These are phyloP conservation scores for Coelastrella sp. DNA, from an alignment of 139 green algal species.

Conservation along the genomic window DNA sequence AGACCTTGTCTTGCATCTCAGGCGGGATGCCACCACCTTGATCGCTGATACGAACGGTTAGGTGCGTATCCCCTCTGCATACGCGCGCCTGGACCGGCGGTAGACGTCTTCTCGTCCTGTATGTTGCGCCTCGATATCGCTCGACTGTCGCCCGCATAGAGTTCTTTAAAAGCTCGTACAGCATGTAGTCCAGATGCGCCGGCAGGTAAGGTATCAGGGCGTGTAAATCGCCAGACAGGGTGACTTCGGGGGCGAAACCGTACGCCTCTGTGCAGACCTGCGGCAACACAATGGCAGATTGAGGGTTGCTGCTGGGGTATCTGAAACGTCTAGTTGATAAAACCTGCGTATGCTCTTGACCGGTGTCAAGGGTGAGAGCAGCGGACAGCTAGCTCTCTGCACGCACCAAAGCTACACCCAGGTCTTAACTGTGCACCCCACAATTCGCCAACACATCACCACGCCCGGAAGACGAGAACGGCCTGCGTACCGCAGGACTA, in stretches of 20 bases:
- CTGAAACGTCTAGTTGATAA: too few species aligned
- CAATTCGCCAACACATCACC: too few species aligned
- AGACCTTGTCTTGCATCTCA: constrained; percentile 68
- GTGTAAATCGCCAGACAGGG: constrained; percentile 68
- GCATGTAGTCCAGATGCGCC: constrained; percentile 94
- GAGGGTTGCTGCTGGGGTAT: too few species aligned
- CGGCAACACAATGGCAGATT: too few species aligned
- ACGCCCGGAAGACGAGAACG: too few species aligned
- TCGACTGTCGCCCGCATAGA: constrained; percentile 63
- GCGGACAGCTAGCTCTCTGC: too few species aligned
- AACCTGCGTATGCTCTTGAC: too few species aligned
- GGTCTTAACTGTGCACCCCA: too few species aligned
- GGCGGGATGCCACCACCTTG: constrained; percentile 86
- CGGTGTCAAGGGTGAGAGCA: too few species aligned
- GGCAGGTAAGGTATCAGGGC: constrained; percentile 88
- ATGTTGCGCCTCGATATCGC: constrained; percentile 17
- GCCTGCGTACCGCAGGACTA: too few species aligned
- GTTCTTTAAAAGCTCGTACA: constrained; percentile 96
- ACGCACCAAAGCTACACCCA: too few species aligned
- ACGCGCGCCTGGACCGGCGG: constrained; percentile 69
- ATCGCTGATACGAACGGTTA: constrained; percentile 79
- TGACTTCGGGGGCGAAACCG: constrained; percentile 79
- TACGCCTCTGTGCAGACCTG: constrained; percentile 89
- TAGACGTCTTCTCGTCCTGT: neutral
- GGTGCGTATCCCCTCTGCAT: constrained; percentile 61